These are phyloP conservation scores for Guadua angustifolia DNA, from an alignment of 176 grass and related monocot genomes.

Conservation along the genomic window DNA sequence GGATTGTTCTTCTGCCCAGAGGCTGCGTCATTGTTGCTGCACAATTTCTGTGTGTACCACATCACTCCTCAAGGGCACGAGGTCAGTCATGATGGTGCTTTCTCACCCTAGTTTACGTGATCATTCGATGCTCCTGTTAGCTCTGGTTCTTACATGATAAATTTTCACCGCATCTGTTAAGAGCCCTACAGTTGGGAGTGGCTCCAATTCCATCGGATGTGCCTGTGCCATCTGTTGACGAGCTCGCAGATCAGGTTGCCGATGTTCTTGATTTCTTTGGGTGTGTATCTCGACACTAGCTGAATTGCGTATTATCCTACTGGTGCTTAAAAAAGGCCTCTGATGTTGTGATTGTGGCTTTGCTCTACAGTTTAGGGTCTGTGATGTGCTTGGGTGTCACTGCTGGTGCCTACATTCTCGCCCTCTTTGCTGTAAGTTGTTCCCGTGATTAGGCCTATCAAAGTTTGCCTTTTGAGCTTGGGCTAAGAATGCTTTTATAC, in stretches of 20 bases:
- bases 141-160: slow-evolving; percentile 39
- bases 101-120: slow-evolving; percentile 1
- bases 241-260: slow-evolving; percentile 80
- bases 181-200: slow-evolving; percentile 79
- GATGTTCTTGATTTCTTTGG: slow-evolving; percentile 97
- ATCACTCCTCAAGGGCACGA: slow-evolving; percentile 96
- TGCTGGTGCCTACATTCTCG: slow-evolving; percentile 91
- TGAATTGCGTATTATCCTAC: background rate
- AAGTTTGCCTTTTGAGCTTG: background rate
- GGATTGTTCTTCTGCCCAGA: slow-evolving; percentile 98
- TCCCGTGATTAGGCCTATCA: slow-evolving; percentile 31
- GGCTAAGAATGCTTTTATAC: slow-evolving; percentile 33
- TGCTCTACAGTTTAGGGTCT: slow-evolving; percentile 68
- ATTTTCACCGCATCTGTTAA: slow-evolving; percentile 46
- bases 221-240: slow-evolving; percentile 69
- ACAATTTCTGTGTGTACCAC: slow-evolving; percentile 95
- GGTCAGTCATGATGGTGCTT: slow-evolving; percentile 60
- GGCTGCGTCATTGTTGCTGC: slow-evolving; percentile 81
- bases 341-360: slow-evolving; percentile 40
- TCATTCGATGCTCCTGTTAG: background rate
- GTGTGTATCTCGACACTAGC: slow-evolving; percentile 48
- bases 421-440: slow-evolving; percentile 82
- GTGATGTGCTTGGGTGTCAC: slow-evolving; percentile 98
- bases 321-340: background rate
- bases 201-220: slow-evolving; percentile 75